Evolutionary conservation across 2,329 filamentous ascomycete genomes (phyloP), one percentile per base, ranked within the genome.

Genomic region (Ophiostoma montium): DNA sequence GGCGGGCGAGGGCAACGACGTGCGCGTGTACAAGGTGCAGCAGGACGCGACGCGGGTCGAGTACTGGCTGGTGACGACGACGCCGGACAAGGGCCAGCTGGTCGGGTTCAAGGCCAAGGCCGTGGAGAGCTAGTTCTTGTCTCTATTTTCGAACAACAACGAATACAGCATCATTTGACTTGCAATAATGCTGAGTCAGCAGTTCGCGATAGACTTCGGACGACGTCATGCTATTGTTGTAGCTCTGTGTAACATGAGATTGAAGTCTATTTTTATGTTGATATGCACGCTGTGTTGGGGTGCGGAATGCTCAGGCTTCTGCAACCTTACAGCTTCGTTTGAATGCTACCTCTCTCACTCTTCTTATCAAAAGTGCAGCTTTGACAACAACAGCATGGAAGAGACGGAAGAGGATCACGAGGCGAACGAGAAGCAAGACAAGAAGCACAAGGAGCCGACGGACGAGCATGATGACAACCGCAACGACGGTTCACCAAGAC

Each of bases 101-200:
- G 78, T 95, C 8, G 89, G 89, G 13, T 72, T 83, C 50, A 90
- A 86, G 71, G 85, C 82, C 11, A 67, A 86, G 65, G 78, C 82
- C 23, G 72, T 94, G 54, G 88, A 95, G 71, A 79, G 74, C 58
- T 84, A 51, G 35, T 27, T 27, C 8, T 27, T 27, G 23, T 27
- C 23, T 27, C 23, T n/a, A n/a, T n/a, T n/a, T n/a, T n/a, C n/a
- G n/a, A n/a, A n/a, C n/a, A n/a, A n/a, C n/a, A n/a, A n/a, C n/a
- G n/a, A n/a, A n/a, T n/a, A n/a, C n/a, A n/a, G n/a, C n/a, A n/a
- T n/a, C n/a, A n/a, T n/a, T n/a, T n/a, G n/a, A n/a, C n/a, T n/a
- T n/a, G n/a, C n/a, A n/a, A n/a, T n/a, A n/a, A n/a, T 35, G 35
- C 16, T 41, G 36, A 41, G 18, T 23, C 36, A 19, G n/a, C n/a